A percentile compares a stretch with the other conserved stretches of the same genome.
phyloP scores from a whole-genome alignment of 352 stramenopile species.

The Nothophytophthora sp. region DNA sequence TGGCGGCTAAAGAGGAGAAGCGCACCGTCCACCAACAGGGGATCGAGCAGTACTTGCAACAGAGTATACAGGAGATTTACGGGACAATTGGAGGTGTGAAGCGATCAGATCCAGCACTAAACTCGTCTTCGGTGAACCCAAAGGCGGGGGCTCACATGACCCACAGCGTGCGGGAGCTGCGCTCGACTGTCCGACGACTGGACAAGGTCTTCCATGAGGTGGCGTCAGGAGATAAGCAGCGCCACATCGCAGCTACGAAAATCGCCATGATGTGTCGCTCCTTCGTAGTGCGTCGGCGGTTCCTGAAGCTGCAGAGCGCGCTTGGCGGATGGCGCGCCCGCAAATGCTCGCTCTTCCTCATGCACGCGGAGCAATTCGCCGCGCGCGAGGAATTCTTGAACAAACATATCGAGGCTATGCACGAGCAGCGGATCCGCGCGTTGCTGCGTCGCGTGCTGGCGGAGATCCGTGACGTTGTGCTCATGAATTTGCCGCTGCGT shows the following conservation, averaged over 20 bases:
- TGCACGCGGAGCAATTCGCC: slow-evolving; percentile 64
- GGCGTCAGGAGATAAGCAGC: slow-evolving; percentile 71
- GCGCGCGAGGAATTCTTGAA: slow-evolving; percentile 68
- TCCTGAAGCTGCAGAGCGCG: slow-evolving; percentile 36
- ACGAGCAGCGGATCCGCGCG: slow-evolving; percentile 32
- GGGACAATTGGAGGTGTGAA: not conserved
- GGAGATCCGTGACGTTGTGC: slow-evolving; percentile 65
- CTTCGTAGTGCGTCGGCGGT: slow-evolving; percentile 58
- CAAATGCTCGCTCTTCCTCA: slow-evolving; percentile 38
- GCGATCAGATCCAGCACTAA: not conserved
- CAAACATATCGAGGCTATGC: slow-evolving; percentile 46
- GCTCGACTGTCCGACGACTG: slow-evolving; percentile 60
- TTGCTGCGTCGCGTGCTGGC: slow-evolving; percentile 54
- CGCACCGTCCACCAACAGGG: slow-evolving; percentile 29
- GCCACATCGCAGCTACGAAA: slow-evolving; percentile 65
- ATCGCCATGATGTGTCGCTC: slow-evolving; percentile 54
- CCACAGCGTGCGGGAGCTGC: slow-evolving; percentile 58
- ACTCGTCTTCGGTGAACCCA: slow-evolving; percentile 18
- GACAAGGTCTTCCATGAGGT: slow-evolving; percentile 83
- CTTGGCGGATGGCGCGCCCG: slow-evolving; percentile 56
- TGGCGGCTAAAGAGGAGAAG: not conserved
- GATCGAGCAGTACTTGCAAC: slow-evolving; percentile 54
- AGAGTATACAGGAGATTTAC: slow-evolving; percentile 50
- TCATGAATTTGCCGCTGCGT: slow-evolving; percentile 69
- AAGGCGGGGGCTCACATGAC: slow-evolving; percentile 52